Evolutionary conservation across 306 rosid genomes (phyloP).

Genomic region (Luffa aegyptiaca): DNA sequence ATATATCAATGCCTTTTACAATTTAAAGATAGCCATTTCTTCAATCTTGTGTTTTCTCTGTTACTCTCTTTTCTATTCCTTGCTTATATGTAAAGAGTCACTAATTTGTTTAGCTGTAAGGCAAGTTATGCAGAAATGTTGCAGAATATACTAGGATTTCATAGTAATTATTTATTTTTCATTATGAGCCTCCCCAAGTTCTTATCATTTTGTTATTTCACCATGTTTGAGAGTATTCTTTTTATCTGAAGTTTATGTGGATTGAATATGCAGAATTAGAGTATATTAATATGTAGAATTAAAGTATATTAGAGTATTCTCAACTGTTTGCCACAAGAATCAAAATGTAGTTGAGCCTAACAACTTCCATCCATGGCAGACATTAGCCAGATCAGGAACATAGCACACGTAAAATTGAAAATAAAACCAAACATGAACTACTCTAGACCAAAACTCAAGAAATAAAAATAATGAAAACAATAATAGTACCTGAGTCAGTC

Average conservation of each 20-base stretch:
- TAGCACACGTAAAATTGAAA: background rate
- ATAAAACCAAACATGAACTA: background rate
- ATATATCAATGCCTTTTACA: too few relatives aligned
- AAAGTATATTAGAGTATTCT: too few relatives aligned
- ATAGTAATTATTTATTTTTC: too few relatives aligned
- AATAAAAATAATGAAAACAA: background rate
- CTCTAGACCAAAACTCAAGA: background rate
- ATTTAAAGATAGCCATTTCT: background rate
- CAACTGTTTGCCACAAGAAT: background rate
- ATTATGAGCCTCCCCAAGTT: too few relatives aligned
- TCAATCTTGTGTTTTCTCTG: background rate
- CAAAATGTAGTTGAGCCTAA: background rate
- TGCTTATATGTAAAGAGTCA: background rate
- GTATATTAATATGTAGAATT: too few relatives aligned
- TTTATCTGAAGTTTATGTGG: too few relatives aligned
- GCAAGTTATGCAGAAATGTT: background rate
- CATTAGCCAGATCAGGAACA: background rate
- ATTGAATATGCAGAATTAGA: too few relatives aligned
- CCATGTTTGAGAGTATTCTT: too few relatives aligned
- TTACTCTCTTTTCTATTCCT: background rate
- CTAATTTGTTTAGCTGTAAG: background rate
- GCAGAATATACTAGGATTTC: background rate
- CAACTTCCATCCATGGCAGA: background rate
- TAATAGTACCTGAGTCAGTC: too few relatives aligned
- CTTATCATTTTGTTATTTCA: too few relatives aligned